Evolutionary conservation across 2,329 filamentous ascomycete species (phyloP).

Genomic region (Pestalotiopsis sp.): DNA sequence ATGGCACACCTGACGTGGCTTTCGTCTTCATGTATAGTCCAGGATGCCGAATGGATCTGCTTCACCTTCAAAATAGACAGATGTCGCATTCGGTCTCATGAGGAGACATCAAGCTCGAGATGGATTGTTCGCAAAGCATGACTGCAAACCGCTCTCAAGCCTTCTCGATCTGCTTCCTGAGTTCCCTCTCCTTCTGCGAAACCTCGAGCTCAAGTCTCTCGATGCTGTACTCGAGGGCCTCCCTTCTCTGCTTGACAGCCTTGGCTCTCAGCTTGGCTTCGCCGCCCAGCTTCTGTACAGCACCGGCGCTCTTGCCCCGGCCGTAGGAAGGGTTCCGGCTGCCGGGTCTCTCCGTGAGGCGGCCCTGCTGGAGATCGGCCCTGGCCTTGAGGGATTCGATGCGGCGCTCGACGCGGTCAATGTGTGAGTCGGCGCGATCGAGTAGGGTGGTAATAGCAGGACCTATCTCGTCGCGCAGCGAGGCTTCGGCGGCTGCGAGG

Average conservation of each 20-base stretch:
- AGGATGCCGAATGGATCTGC: no score
- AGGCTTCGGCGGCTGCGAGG: slow-evolving; percentile 77
- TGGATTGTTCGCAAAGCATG: no score
- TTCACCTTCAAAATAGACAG: no score
- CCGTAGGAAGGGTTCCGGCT: neutral
- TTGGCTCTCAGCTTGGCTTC: slow-evolving; percentile 52
- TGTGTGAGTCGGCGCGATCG: slow-evolving; percentile 76
- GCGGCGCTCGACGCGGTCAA: slow-evolving; percentile 79
- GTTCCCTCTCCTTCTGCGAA: slow-evolving; percentile 68
- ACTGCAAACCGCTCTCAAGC: slow-evolving; percentile 20
- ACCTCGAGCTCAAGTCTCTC: slow-evolving; percentile 84
- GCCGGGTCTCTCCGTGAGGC: slow-evolving; percentile 38
- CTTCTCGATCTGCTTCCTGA: slow-evolving; percentile 50
- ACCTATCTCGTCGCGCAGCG: slow-evolving; percentile 85
- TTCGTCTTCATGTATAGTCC: no score
- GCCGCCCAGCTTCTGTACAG: slow-evolving; percentile 45
- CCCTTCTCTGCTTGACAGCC: slow-evolving; percentile 76
- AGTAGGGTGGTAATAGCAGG: slow-evolving; percentile 81
- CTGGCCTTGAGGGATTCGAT: slow-evolving; percentile 83
- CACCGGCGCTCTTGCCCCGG: neutral
- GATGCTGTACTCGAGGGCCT: slow-evolving; percentile 82
- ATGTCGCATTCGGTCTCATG: no score
- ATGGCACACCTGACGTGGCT: no score
- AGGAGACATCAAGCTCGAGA: no score
- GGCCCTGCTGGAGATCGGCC: slow-evolving; percentile 79